Base-by-base conservation (phyloP, 2,329 filamentous ascomycete genomes). In the Ceratocystis lukuohia region DNA sequence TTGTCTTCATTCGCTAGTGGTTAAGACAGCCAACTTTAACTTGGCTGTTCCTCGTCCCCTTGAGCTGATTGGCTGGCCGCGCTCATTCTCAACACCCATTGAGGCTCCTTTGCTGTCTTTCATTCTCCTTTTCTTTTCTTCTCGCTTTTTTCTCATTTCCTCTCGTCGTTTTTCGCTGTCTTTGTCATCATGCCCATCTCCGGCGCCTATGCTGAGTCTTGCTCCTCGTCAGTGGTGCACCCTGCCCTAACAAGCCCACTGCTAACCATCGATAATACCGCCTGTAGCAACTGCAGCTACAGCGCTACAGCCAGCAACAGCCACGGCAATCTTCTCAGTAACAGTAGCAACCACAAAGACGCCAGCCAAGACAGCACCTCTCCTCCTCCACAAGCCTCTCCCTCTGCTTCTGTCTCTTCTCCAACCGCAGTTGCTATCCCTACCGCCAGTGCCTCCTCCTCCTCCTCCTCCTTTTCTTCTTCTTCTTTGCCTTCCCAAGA, bases 171-270 rank as follows among this genome's bases (percentile, higher is more conserved):
- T 68, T 68, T 69, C 65, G 17, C 56, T n/a, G 45, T 63, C 59
- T 57, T 57, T 45, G 44, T 61, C 28, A n/a, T 30, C 30, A 46
- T 65, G 46, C 33, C 33, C 48, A 1, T 57, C 22, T 44, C 59
- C 41, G 10, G 37, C 37, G 37, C 10, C 37, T 41, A 41, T 41
- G 37, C 56, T 48, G 3, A n/a, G 37, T 33, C 28, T n/a, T 64
- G 33, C 65, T 15, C n/a, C 33, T 37, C 28, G 53, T 41, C 64
- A 65, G 30, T 61, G 37, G 63, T 28, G 75, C 80, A 83, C 77
- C 79, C 80, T 72, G 75, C 75, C 69, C 77, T 82, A 73, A 77
- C 76, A 73, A 75, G 74, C 69, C 71, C 71, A 65, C 71, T 68
- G 62, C 65, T 69, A 66, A 65, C 50, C 25, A 61, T 61, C 20